Evolutionary conservation across 2,329 filamentous ascomycete genomes (phyloP).

Genomic region (Ascochyta pisi): DNA sequence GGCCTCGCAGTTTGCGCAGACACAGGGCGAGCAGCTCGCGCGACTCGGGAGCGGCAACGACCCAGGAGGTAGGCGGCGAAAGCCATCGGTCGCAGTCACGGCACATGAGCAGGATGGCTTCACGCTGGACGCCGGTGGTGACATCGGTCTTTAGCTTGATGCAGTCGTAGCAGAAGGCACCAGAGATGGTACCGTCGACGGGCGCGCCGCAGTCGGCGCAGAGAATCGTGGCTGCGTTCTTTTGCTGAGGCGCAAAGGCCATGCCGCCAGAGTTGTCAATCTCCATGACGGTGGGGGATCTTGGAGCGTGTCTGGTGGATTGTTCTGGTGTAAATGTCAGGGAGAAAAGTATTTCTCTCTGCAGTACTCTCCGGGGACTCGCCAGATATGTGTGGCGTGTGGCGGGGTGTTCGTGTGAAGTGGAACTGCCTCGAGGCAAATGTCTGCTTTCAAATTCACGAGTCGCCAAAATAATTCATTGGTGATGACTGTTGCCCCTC

Average conservation of each 20-base stretch:
- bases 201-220: conserved; percentile 97
- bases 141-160: conserved; percentile 95
- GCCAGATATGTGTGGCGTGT: conserved; percentile 4
- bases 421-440: conserved; percentile 23
- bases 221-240: conserved; percentile 73
- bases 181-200: conserved; percentile 86
- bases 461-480: conserved; percentile 26
- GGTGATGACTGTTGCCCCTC: conserved; percentile 19
- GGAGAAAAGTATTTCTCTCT: not conserved
- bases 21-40: conserved; percentile 92
- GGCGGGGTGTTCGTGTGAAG: not conserved
- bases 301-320: not conserved
- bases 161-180: conserved; percentile 94
- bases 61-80: conserved; percentile 83
- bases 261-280: conserved; percentile 46
- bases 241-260: conserved; percentile 48
- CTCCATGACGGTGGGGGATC: conserved; percentile 45
- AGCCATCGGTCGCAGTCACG: conserved; percentile 92
- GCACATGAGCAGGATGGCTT: conserved; percentile 90
- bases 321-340: not conserved
- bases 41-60: conserved; percentile 83
- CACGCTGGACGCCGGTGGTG: conserved; percentile 86
- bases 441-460: conserved; percentile 41
- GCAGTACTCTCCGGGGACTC: conserved; percentile 2
- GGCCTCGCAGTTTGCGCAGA: conserved; percentile 82